A percentile compares a stretch with the other conserved stretches of the same genome.
Evolutionary conservation across 169 alveolate genomes (phyloP).

Genomic region (Prorocentrum cordatum): DNA sequence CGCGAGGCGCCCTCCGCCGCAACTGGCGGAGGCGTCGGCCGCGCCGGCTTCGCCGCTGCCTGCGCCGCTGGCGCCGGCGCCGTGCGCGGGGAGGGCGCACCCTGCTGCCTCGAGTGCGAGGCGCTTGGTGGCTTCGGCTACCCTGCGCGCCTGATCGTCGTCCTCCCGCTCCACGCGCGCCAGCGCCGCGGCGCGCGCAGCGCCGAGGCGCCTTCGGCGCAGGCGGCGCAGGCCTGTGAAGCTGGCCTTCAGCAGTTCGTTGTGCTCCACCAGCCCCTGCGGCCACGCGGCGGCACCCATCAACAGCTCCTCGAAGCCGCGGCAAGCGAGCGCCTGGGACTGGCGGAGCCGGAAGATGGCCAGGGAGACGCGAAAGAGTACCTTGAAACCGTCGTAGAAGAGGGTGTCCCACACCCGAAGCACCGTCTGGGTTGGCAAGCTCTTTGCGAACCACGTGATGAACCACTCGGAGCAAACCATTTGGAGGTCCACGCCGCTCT

Average conservation of each 20-base stretch:
- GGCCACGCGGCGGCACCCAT: constrained; percentile 43
- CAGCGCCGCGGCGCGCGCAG: neutral
- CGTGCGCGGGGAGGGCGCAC: too few relatives aligned
- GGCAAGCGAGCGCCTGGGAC: constrained; percentile 1
- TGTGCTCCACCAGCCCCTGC: constrained; percentile 41
- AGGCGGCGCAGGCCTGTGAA: neutral
- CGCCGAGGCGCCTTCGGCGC: neutral
- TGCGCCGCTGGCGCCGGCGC: too few relatives aligned
- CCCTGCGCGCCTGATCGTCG: too few relatives aligned
- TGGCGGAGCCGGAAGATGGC: constrained; percentile 40
- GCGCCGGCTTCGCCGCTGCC: too few relatives aligned
- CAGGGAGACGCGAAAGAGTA: constrained; percentile 32
- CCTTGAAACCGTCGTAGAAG: constrained; percentile 67
- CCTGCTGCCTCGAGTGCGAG: too few relatives aligned
- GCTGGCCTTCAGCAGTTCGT: constrained; percentile 48
- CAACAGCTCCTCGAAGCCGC: constrained; percentile 30
- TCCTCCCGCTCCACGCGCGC: constrained; percentile 8
- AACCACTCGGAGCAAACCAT: constrained; percentile 55
- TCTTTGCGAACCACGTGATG: constrained; percentile 66
- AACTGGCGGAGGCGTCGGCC: too few relatives aligned
- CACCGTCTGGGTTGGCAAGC: constrained; percentile 35
- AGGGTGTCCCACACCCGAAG: constrained; percentile 61
- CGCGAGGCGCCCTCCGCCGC: too few relatives aligned
- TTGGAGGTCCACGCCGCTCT: constrained; percentile 18
- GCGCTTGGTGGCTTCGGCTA: too few relatives aligned